Evolutionary conservation across 805 yeast genomes (phyloP).

Genomic region (Candida boleticola): DNA sequence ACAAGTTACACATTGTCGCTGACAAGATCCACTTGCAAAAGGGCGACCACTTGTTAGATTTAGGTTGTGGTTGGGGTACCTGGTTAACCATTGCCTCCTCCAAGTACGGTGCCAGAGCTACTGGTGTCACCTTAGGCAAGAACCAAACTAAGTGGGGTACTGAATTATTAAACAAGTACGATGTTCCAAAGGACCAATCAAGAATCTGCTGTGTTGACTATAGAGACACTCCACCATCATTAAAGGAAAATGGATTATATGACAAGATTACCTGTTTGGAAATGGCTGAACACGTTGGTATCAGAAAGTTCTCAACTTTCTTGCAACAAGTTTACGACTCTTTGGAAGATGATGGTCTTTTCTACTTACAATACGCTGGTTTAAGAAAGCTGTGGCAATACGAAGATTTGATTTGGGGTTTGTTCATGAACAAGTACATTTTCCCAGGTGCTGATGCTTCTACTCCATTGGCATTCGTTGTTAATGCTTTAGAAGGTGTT

Average conservation of each 20-base stretch:
- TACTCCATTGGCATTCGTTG: conserved; percentile 84
- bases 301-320: conserved; percentile 75
- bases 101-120: conserved; percentile 79
- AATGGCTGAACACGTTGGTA: conserved; percentile 97
- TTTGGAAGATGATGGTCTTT: conserved; percentile 89
- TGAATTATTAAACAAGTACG: conserved; percentile 63
- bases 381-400: conserved; percentile 91
- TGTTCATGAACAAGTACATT: conserved; percentile 92
- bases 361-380: conserved; percentile 87
- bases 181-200: conserved; percentile 66
- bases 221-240: conserved; percentile 81
- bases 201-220: conserved; percentile 80
- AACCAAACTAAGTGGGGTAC: conserved; percentile 93
- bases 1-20: conserved; percentile 82
- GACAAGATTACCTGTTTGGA: conserved; percentile 88
- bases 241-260: conserved; percentile 48
- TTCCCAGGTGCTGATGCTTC: conserved; percentile 98
- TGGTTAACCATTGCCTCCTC: conserved; percentile 80
- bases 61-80: conserved; percentile 98
- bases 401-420: conserved; percentile 91
- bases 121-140: conserved; percentile 86
- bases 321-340: conserved; percentile 78
- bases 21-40: conserved; percentile 73
- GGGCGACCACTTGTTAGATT: conserved; percentile 76
- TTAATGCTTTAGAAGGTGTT: conserved; percentile 70